phyloP scores from a whole-genome alignment of 306 rosid genomes.

The Luffa acutangula region DNA sequence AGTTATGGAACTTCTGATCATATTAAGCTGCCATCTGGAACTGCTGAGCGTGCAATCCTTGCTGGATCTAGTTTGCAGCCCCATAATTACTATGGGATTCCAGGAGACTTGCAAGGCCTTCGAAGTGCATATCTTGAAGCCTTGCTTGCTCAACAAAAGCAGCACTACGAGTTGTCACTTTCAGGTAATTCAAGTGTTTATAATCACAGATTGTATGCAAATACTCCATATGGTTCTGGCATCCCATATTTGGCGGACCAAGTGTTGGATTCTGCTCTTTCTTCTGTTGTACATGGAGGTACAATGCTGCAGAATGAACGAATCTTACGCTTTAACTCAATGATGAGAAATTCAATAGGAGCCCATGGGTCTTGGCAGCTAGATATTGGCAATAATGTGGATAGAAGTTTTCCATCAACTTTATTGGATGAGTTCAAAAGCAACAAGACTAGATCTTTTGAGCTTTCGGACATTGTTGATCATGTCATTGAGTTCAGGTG shows the following conservation, averaged over 20 bases:
- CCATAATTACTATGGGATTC: slow-evolving; percentile 41
- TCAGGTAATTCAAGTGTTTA: slow-evolving; percentile 47
- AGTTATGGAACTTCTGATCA: slow-evolving; percentile 35
- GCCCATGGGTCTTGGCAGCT: slow-evolving; percentile 50
- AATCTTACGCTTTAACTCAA: slow-evolving; percentile 33
- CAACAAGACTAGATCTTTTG: slow-evolving; percentile 77
- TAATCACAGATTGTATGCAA: slow-evolving; percentile 42
- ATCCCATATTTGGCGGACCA: slow-evolving; percentile 54
- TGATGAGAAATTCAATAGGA: slow-evolving; percentile 59
- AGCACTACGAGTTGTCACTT: slow-evolving; percentile 65
- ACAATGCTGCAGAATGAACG: slow-evolving; percentile 55
- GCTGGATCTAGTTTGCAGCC: slow-evolving; percentile 35
- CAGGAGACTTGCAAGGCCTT: slow-evolving; percentile 54
- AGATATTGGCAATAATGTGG: slow-evolving; percentile 48
- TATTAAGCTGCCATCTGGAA: slow-evolving; percentile 42
- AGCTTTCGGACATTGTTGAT: slow-evolving; percentile 67
- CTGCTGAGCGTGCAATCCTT: slow-evolving; percentile 44
- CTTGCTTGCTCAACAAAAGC: slow-evolving; percentile 65
- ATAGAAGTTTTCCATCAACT: slow-evolving; percentile 49
- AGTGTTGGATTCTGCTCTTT: slow-evolving; percentile 33
- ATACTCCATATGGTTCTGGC: slow-evolving; percentile 53
- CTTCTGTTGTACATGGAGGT: slow-evolving; percentile 53
- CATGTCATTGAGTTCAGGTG: slow-evolving; percentile 92
- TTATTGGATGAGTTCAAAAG: slow-evolving; percentile 88
- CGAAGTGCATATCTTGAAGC: slow-evolving; percentile 65